Percentiles rank a stretch among this genome's conserved stretches.
Evolutionary conservation across 2,329 filamentous ascomycete genomes (phyloP).

Genomic region (Kalaharituber pfeilii): DNA sequence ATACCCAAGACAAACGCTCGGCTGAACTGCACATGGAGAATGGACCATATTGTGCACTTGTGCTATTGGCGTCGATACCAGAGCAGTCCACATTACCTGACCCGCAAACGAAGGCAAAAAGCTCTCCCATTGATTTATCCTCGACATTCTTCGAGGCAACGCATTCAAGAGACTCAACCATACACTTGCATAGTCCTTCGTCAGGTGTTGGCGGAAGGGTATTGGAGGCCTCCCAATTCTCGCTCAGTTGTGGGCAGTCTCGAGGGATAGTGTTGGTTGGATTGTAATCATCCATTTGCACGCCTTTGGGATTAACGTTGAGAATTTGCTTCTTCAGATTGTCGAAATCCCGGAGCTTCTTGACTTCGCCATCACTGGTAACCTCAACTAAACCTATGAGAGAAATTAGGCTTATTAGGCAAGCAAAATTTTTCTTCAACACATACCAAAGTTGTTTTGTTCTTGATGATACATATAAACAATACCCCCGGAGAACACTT

Average conservation of each 20-base stretch:
- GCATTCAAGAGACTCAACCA: conserved; percentile 58
- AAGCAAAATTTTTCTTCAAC: conserved; percentile 18
- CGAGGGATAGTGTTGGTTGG: conserved; percentile 52
- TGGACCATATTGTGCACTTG: conserved; percentile 52
- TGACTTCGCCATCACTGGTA: conserved; percentile 38
- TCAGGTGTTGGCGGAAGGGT: conserved; percentile 71
- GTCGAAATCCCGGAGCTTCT: conserved; percentile 56
- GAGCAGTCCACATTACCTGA: conserved; percentile 39
- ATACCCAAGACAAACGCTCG: conserved; percentile 55
- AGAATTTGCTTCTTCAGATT: conserved; percentile 53
- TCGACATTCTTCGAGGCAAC: conserved; percentile 42
- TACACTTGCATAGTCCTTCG: conserved; percentile 64
- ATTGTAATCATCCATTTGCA: conserved; percentile 49
- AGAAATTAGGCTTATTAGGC: conserved; percentile 7
- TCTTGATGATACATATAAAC: conserved; percentile 99
- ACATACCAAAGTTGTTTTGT: conserved; percentile 61
- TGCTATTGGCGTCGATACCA: conserved; percentile 51
- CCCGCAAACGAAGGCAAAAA: conserved; percentile 63
- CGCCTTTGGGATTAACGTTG: conserved; percentile 47
- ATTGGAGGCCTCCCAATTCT: conserved; percentile 51
- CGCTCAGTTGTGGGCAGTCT: conserved; percentile 49
- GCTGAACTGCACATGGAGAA: conserved; percentile 58
- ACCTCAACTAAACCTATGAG: conserved; percentile 45
- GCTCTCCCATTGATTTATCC: conserved; percentile 41
- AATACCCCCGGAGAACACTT: conserved; percentile 85